Evolutionary conservation across 2,329 filamentous ascomycete species (phyloP), one percentile per base, ranked within the genome.

Genomic region (Aspergillus pseudoviridinutans): DNA sequence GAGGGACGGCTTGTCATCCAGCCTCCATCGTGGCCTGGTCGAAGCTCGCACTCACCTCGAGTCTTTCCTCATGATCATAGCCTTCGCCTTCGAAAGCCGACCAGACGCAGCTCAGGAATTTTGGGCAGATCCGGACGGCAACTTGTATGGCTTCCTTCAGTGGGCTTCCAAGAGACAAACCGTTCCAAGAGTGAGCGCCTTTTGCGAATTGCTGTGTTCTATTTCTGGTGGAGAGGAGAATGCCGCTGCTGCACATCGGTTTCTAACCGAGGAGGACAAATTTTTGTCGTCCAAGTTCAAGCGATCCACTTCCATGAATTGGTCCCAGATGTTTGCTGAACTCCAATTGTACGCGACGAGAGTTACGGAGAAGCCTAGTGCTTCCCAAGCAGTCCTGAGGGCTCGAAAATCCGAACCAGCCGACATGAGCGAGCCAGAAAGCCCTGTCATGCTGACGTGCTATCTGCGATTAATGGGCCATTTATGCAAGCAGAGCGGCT

Each of bases 91-190:
- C 68, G 91, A 97, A 68, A 86, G 88, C 29, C 88, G 92, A 38
- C 85, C 89, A 17, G 91, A 96, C 53, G 89, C 91, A 27, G 91
- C 92, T 9, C 86, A 90, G 68, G 89, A 87, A 49, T 97, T 97
- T 65, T 99, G 94, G 94, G 84, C 84, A 32, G 92, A 97, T 69
- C 87, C 89, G 1, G 94, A 99, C 67, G 92, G 92, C 69, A 96
- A 97, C 65, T 79, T 99, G 32, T 90, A 92, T 61, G 94, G 94
- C 0, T 99, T 99, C 71, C 82, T 99, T 71, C 90, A 96, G 62
- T 99, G 94, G 94, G 90, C 92, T n/a, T 96, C 94, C 3, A 88
- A 91, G 65, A 84, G 94, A 66, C 92, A 96, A 59, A 96, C 95
- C 0, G 97, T 95, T 0, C 94, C 94, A n/a, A 83, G 96, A 25